Evolutionary conservation across 176 grass and related monocot genomes (phyloP), one percentile per base, ranked within the genome.

Genomic region (Paspalum notatum): DNA sequence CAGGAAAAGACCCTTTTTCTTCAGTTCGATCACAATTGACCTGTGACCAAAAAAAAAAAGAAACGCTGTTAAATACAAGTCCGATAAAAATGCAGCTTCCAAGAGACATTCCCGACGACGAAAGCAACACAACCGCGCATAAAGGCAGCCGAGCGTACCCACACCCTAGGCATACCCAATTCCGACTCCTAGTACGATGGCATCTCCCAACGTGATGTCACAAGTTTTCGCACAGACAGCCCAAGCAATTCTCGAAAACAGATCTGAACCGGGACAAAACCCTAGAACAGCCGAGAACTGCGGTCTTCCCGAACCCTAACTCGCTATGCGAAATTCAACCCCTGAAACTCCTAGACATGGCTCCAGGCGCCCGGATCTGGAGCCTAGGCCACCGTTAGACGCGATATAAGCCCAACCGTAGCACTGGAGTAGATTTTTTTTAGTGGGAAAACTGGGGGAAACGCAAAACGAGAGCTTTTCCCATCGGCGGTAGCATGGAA

Each of bases 261-360:
- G 71, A 82, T 83, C 80, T 78, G 68, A 20, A 77, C 57, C 6
- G 52, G n/a, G 7, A 16, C 2, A 52, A 39, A 87, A 70, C 61
- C 50, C 49, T 73, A 54, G 16, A 54, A 38, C 38, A 15, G 25
- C 25, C 1, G 12, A n/a, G 45, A 47, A 53, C 8, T 16, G 16
- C 32, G 18, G 26, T 16, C 16, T 16, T 6, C 45, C 56, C 57
- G 52, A 55, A 72, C 44, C 41, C 1, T 8, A 39, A 5, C 45
- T 1, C 7, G 8, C 26, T 9, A 1, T 16, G 21, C 6, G 5
- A 65, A 77, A 77, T 26, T 45, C 6, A 11, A 45, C 46, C 10
- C 2, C 55, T 5, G 7, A 14, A 55, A 4, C 47, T 5, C 18
- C 24, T 37, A 13, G 9, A 39, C 18, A n/a, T 10, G 7, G 6